Evolutionary conservation across 2,329 filamentous ascomycete species (phyloP).

Genomic region (Nannizzia gypsea): DNA sequence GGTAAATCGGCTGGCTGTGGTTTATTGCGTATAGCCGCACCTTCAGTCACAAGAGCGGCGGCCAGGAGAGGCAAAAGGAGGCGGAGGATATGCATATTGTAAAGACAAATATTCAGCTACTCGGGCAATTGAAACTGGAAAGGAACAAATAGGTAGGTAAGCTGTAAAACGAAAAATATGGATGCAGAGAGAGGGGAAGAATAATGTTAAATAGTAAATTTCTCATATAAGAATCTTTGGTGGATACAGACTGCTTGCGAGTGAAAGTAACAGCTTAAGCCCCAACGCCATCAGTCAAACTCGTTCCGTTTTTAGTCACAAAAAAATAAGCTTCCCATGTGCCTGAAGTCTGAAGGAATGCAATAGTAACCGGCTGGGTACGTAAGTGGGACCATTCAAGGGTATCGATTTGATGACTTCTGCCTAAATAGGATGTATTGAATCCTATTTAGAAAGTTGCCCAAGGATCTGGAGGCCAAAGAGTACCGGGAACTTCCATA

Average conservation of each 20-base stretch:
- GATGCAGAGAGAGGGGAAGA: background rate
- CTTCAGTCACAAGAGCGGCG: background rate
- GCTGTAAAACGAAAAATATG: background rate
- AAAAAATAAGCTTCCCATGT: background rate
- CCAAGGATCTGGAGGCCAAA: background rate
- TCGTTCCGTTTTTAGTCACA: background rate
- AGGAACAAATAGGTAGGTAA: too few species aligned
- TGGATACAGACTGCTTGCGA: background rate
- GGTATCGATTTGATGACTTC: background rate
- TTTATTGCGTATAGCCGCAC: background rate
- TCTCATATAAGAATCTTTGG: background rate
- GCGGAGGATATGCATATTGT: background rate
- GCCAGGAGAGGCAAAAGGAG: background rate
- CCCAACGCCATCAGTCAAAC: background rate
- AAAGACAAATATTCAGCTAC: background rate
- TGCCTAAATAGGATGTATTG: background rate
- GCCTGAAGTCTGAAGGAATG: background rate
- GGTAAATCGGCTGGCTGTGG: background rate
- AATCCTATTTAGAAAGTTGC: background rate
- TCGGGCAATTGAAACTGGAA: background rate
- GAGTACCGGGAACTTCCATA: background rate
- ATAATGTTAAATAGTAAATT: background rate
- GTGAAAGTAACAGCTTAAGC: background rate
- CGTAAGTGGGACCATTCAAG: background rate
- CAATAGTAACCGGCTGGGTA: background rate